phyloP scores from a whole-genome alignment of 352 stramenopile genomes.

The Phytophthora ohioensis region DNA sequence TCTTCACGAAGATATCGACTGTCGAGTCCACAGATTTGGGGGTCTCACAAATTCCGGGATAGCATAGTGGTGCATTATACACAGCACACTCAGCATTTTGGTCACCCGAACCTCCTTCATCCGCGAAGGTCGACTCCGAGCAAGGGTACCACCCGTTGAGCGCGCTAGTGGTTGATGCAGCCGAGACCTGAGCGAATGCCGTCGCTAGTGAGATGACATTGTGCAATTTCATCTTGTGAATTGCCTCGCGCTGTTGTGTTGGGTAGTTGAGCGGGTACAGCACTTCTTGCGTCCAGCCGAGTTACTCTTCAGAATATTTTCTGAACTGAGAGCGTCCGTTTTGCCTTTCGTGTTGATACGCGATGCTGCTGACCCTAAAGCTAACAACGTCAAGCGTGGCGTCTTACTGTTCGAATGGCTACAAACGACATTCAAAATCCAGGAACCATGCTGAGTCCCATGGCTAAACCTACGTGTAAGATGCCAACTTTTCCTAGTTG shows the following conservation, averaged over 20 bases:
- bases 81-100: constrained; percentile 46
- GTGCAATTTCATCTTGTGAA: constrained; percentile 13
- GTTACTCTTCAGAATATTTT: constrained; percentile 8
- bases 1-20: constrained; percentile 58
- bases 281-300: constrained; percentile 6
- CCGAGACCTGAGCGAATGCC: not conserved
- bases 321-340: constrained; percentile 13
- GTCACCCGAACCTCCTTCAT: constrained; percentile 18
- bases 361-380: constrained; percentile 1
- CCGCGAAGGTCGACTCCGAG: constrained; percentile 38
- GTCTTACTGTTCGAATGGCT: not conserved
- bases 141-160: constrained; percentile 50
- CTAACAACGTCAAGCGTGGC: not conserved
- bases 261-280: not conserved
- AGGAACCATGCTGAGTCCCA: too few relatives aligned
- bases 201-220: constrained; percentile 2
- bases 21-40: constrained; percentile 15
- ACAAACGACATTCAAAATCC: not conserved
- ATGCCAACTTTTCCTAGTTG: too few relatives aligned
- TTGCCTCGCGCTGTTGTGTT: not conserved
- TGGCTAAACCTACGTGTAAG: too few relatives aligned
- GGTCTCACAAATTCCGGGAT: constrained; percentile 37
- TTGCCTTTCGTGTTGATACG: not conserved
- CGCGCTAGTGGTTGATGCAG: constrained; percentile 1
- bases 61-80: constrained; percentile 46